Percentiles rank a stretch among this genome's conserved stretches.
phyloP scores from a whole-genome alignment of 2,329 filamentous ascomycete genomes.

The Thelonectria rubi region DNA sequence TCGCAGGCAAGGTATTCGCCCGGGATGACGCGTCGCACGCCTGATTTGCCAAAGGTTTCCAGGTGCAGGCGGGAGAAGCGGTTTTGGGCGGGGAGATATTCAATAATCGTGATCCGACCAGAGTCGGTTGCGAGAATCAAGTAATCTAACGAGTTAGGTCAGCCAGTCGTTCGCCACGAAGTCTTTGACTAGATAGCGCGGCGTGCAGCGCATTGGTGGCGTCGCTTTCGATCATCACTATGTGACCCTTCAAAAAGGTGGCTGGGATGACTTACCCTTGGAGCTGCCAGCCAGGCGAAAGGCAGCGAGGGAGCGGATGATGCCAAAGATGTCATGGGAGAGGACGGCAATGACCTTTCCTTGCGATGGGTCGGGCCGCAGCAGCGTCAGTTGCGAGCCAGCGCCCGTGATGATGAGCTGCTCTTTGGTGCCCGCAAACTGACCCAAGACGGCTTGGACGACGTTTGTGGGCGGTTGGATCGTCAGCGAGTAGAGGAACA shows the following conservation, averaged over 20 bases:
- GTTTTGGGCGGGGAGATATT: constrained; percentile 88
- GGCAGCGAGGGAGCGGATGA: constrained; percentile 86
- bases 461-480: constrained; percentile 91
- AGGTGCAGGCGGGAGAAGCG: constrained; percentile 89
- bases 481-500: constrained; percentile 98
- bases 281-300: constrained; percentile 93
- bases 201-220: constrained; percentile 35
- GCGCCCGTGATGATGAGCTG: constrained; percentile 96
- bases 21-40: constrained; percentile 89
- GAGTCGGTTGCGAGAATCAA: constrained; percentile 96
- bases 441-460: constrained; percentile 89
- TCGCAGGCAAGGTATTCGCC: constrained; percentile 97
- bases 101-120: constrained; percentile 91
- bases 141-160: constrained; percentile 73
- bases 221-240: constrained; percentile 67
- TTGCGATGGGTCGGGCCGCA: constrained; percentile 84
- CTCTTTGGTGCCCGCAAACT: constrained; percentile 95
- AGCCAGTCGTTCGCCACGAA: constrained; percentile 46
- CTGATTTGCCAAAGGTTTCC: constrained; percentile 98
- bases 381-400: constrained; percentile 86
- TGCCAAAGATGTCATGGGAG: constrained; percentile 95
- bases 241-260: constrained; percentile 62
- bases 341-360: constrained; percentile 87
- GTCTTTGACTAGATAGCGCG: constrained; percentile 26
- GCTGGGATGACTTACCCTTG: constrained; percentile 79